A percentile compares a stretch with the other conserved stretches of the same genome.
Evolutionary conservation across 2,329 filamentous ascomycete genomes (phyloP).

Genomic region (Fusarium poae): DNA sequence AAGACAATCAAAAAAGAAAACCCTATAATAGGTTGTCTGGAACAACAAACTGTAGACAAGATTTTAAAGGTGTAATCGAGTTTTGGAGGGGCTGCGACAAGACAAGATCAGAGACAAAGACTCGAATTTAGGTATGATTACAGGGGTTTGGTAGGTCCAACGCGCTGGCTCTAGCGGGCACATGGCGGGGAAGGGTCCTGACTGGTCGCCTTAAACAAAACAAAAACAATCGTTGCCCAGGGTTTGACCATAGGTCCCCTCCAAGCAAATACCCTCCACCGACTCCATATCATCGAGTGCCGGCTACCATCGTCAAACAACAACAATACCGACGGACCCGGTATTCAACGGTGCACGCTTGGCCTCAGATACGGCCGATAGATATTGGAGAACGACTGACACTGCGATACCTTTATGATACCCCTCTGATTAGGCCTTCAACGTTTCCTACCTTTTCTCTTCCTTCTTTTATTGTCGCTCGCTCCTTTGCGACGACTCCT

Average conservation of each 20-base stretch:
- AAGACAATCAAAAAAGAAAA: slow-evolving; percentile 17
- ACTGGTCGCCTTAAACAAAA: slow-evolving; percentile 51
- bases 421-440: slow-evolving; percentile 25
- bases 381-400: slow-evolving; percentile 6
- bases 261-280: slow-evolving; percentile 35
- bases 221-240: slow-evolving; percentile 53
- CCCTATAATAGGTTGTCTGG: slow-evolving; percentile 9
- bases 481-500: slow-evolving; percentile 37
- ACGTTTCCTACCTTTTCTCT: slow-evolving; percentile 24
- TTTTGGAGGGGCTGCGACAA: slow-evolving; percentile 44
- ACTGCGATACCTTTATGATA: slow-evolving; percentile 27
- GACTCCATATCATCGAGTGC: slow-evolving; percentile 23
- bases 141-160: slow-evolving; percentile 44
- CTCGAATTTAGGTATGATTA: slow-evolving; percentile 23
- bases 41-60: slow-evolving; percentile 16
- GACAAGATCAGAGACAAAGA: slow-evolving; percentile 21
- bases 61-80: slow-evolving; percentile 17
- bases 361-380: slow-evolving; percentile 17
- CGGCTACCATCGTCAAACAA: slow-evolving; percentile 37
- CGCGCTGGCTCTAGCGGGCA: slow-evolving; percentile 45
- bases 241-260: slow-evolving; percentile 32
- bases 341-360: slow-evolving; percentile 32
- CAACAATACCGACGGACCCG: slow-evolving; percentile 33
- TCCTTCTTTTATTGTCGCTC: slow-evolving; percentile 20
- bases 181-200: slow-evolving; percentile 42